Evolutionary conservation across 441 rosid genomes (phyloP), one percentile per base, ranked within the genome.

Genomic region (Eutrema salsugineum): DNA sequence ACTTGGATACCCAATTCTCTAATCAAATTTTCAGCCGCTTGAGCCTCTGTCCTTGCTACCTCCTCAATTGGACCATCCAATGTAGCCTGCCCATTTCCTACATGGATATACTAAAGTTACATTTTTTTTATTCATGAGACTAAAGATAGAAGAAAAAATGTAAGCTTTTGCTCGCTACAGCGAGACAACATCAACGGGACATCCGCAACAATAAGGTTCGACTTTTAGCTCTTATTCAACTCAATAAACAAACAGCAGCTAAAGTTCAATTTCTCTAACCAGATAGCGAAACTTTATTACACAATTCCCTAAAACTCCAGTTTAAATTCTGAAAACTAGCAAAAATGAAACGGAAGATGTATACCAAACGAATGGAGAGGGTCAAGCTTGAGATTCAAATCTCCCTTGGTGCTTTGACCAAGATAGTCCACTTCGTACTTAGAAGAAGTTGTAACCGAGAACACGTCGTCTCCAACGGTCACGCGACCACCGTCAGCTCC

Each of bases 351-450:
- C 11, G 19, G 30, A 61, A 44, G n/a, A 46, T 28, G 35, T 5
- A 27, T 76, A 77, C 80, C 80, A 65, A 77, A 71, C 5, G 77
- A 77, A n/a, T 82, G 82, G 48, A 88, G 91, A 39, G 78, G 91
- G 71, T 92, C 87, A 51, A 79, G 54, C 61, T 90, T 90, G 77
- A 92, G 83, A 82, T 89, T 92, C 84, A 95, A 86, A 83, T 95
- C 99, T 46, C 99, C 98, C 76, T 84, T 95, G 53, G 98, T 91
- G 80, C 97, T 92, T 84, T 92, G 84, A n/a, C 99, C 99, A 56
- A 95, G 77, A 79, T 92, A 95, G 81, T 95, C 99, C 20, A 95
- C 85, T 53, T 89, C 94, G 68, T 32, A 74, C 68, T 81, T 82
- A 55, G 80, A 76, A 43, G 97, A 82, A 27, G 91, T 82, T 3